These are phyloP conservation scores for Nakazawaea wickerhamii DNA, from an alignment of 805 yeast species.

Conservation along the genomic window DNA sequence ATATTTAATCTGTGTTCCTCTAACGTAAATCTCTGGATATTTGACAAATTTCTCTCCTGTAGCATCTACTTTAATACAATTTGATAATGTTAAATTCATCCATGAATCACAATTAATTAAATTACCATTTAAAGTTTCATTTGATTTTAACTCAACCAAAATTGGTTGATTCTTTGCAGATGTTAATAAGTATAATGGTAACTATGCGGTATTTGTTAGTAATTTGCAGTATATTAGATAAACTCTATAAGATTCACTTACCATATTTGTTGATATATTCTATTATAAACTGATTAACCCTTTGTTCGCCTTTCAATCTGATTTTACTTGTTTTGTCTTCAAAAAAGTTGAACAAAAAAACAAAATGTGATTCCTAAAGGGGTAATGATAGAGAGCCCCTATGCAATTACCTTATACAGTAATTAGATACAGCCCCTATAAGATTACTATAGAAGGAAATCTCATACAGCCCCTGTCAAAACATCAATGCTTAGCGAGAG, in stretches of 20 bases:
- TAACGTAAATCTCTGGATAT: constrained; percentile 69
- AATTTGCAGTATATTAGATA: too few species aligned
- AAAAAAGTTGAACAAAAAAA: not conserved
- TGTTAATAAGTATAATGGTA: constrained; percentile 85
- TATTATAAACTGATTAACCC: not conserved
- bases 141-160: constrained; percentile 84
- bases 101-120: constrained; percentile 84
- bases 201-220: constrained; percentile 34
- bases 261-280: not conserved
- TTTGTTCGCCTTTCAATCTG: too few species aligned
- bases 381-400: too few species aligned
- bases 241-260: not conserved
- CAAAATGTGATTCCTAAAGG: too few species aligned
- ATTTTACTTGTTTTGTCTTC: not conserved
- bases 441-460: too few species aligned
- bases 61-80: constrained; percentile 65
- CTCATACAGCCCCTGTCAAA: too few species aligned
- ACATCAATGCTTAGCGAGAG: too few species aligned
- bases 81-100: constrained; percentile 86
- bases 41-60: constrained; percentile 57
- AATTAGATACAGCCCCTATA: not conserved
- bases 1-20: constrained; percentile 80
- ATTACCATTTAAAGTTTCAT: constrained; percentile 83
- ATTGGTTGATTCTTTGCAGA: constrained; percentile 87
- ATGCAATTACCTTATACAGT: too few species aligned